These are phyloP conservation scores for Trypanosoma conorhini DNA, from an alignment of 208 protist genomes.

Conservation along the genomic window DNA sequence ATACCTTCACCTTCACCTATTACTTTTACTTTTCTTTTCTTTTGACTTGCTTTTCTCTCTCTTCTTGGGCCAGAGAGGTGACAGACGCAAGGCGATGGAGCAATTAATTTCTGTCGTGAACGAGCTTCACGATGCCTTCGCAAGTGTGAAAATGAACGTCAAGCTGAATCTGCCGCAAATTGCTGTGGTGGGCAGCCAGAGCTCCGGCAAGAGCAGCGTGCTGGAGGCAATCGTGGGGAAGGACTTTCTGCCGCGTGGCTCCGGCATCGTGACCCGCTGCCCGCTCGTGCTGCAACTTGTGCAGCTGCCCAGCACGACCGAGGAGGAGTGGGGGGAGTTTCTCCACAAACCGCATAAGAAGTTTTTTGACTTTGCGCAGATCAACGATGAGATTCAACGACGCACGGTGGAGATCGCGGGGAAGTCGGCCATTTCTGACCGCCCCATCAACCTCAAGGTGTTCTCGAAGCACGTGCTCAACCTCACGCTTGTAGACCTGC, in stretches of 20 bases:
- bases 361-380: slow-evolving; percentile 96
- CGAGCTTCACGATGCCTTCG: slow-evolving; percentile 96
- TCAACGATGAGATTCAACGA: slow-evolving; percentile 94
- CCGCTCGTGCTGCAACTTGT: slow-evolving; percentile 99
- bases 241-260: slow-evolving; percentile 99
- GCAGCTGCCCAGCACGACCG: slow-evolving; percentile 59
- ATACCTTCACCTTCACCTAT: background rate
- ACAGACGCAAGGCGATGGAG: slow-evolving; percentile 80
- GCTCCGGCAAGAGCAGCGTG: slow-evolving; percentile 97
- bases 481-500: slow-evolving; percentile 99
- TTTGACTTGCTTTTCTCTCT: slow-evolving; percentile 1
- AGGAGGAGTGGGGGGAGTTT: slow-evolving; percentile 90
- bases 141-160: slow-evolving; percentile 90
- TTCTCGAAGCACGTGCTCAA: slow-evolving; percentile 96
- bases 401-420: slow-evolving; percentile 98
- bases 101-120: slow-evolving; percentile 98
- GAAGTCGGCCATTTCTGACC: slow-evolving; percentile 93
- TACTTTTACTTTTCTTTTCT: slow-evolving; percentile 4
- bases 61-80: background rate
- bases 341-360: slow-evolving; percentile 88
- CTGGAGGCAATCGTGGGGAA: slow-evolving; percentile 99
- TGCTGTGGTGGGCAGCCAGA: slow-evolving; percentile 98
- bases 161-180: slow-evolving; percentile 98
- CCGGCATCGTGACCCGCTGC: slow-evolving; percentile 99
- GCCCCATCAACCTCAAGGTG: slow-evolving; percentile 98